Base-by-base conservation (phyloP, 164 flowering plant species). In the Macadamia tetraphylla region DNA sequence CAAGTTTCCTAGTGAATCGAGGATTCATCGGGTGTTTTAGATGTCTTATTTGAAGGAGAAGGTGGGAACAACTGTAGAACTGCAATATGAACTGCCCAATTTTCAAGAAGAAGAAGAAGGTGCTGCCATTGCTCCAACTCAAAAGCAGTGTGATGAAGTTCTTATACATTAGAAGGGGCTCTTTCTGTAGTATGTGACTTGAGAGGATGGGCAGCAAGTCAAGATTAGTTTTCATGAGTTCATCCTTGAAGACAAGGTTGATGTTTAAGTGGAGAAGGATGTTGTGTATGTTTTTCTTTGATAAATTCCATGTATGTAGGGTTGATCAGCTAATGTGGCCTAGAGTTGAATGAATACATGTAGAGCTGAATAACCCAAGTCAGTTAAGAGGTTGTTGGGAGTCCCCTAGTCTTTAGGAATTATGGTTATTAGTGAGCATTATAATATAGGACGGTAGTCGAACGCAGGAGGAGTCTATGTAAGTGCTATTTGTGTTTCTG, bases 71-170 rank as follows among this genome's bases (percentile, higher is more conserved):
- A 53, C 13, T 53, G 17, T 53, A 53, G 13, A 53, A 53, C 13
- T 53, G 57, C 57, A 53, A 53, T 17, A 53, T 53, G 57, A 53
- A 53, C 57, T 53, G 17, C 57, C 57, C 57, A 53, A 53, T 53
- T 17, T 53, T 53, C 57, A 53, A 53, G 57, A 53, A 17, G 57
- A 53, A 53, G 57, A 53, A 53, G 57, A 53, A 53, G 57, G 11
- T 17, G 57, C 17, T 11, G 57, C 17, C 13, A 17, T 11, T 53
- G 17, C 13, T 53, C 57, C 13, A 17, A 53, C 57, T 53, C 57
- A 17, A 53, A 53, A 53, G 57, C 57, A 53, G 17, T 17, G 17
- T 53, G 57, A 53, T 53, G 57, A 53, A 17, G 57, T 11, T 17
- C 13, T 53, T 11, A 11, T 11, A 53, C 57, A 53, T 11, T 11